Conservation (phyloP, 2,329 filamentous ascomycete genomes). For the Clarireedia monteithiana region DNA sequence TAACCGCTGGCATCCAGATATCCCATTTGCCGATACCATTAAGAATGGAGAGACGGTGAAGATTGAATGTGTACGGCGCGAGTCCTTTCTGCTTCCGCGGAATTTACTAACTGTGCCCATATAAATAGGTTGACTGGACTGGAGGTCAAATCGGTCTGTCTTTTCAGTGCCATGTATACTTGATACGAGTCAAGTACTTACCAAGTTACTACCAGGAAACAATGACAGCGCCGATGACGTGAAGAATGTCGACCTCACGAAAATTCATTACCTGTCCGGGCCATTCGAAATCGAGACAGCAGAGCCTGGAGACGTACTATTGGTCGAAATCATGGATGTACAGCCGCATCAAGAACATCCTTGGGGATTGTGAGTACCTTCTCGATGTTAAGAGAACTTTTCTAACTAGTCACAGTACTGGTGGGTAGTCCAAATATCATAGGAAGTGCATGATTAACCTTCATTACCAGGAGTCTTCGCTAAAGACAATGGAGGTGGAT, state of each 20-base stretch:
- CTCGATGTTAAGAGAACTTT: not conserved
- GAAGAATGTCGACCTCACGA: conserved; percentile 74
- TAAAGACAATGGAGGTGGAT: conserved; percentile 76
- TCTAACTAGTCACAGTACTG: not conserved
- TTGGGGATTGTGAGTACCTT: conserved; percentile 81
- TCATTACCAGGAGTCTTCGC: conserved; percentile 45
- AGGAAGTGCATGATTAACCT: not conserved
- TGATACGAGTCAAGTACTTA: not conserved
- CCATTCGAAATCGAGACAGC: conserved; percentile 83
- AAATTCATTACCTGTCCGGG: conserved; percentile 80
- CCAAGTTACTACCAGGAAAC: conserved; percentile 43
- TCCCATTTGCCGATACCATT: conserved; percentile 66
- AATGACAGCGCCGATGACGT: conserved; percentile 87
- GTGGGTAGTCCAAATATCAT: not conserved
- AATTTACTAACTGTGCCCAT: not conserved
- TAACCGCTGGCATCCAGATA: conserved; percentile 90
- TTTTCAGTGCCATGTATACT: not conserved
- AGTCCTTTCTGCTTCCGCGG: no score
- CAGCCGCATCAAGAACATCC: conserved; percentile 79
- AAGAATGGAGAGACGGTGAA: conserved; percentile 82
- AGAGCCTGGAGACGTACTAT: conserved; percentile 68
- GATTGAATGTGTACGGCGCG: conserved; percentile 61
- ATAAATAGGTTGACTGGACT: conserved; percentile 37
- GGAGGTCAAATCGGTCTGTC: conserved; percentile 73
- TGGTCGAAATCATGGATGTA: conserved; percentile 89